Conservation (phyloP, 2,329 filamentous ascomycete species). For the Beauveria asiatica region DNA sequence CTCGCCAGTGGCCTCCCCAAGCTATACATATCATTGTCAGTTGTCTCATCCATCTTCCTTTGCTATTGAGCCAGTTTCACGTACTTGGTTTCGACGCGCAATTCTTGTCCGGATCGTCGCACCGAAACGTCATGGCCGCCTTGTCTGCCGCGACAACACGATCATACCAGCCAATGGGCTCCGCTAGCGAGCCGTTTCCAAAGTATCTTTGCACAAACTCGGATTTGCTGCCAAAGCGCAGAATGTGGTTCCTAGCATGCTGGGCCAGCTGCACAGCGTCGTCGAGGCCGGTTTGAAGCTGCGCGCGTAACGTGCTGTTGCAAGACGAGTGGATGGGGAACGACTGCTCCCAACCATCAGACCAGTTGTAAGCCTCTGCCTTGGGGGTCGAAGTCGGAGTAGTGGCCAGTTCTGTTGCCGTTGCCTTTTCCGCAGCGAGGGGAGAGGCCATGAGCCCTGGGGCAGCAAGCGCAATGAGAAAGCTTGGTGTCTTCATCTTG, state of each 20-base stretch:
- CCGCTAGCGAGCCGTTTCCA: slow-evolving; percentile 47
- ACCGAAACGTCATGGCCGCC: slow-evolving; percentile 51
- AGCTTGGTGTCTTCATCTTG: not conserved
- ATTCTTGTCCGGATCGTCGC: slow-evolving; percentile 60
- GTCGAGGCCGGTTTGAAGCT: slow-evolving; percentile 47
- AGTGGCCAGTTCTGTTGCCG: slow-evolving; percentile 16
- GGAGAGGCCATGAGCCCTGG: not conserved
- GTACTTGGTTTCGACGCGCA: slow-evolving; percentile 41
- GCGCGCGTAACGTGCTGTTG: slow-evolving; percentile 50
- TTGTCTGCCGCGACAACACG: slow-evolving; percentile 51
- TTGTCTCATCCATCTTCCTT: not conserved
- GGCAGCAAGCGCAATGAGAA: not conserved
- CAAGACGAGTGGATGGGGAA: slow-evolving; percentile 56
- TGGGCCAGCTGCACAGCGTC: slow-evolving; percentile 50
- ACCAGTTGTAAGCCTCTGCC: slow-evolving; percentile 24
- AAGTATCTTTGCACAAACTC: slow-evolving; percentile 59
- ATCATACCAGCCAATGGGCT: slow-evolving; percentile 54
- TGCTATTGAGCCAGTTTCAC: slow-evolving; percentile 10
- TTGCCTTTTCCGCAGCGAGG: not conserved
- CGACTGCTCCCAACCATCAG: slow-evolving; percentile 23
- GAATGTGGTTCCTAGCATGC: slow-evolving; percentile 55
- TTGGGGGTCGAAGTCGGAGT: slow-evolving; percentile 15
- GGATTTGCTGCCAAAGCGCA: slow-evolving; percentile 47
- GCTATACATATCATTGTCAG: slow-evolving; percentile 27
- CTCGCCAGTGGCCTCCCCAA: slow-evolving; percentile 62